Evolutionary conservation across 108 stramenopile genomes (phyloP).

Genomic region (Discostella stelligeroides): DNA sequence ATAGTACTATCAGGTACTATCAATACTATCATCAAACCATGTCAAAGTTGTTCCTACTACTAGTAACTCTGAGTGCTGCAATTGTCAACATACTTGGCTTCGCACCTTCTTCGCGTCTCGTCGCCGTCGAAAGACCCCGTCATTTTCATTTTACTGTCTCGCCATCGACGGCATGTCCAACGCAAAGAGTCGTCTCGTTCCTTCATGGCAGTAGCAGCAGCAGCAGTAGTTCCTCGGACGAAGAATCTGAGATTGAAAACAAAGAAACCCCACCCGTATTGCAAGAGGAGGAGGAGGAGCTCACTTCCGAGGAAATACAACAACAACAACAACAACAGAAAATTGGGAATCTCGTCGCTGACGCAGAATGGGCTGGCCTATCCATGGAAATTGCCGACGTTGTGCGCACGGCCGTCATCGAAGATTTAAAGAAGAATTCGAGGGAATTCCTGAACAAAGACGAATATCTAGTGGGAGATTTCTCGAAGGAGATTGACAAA

Average conservation of each 20-base stretch:
- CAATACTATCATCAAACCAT: not conserved
- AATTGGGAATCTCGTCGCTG: conserved; percentile 77
- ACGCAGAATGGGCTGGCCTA: conserved; percentile 83
- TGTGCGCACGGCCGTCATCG: conserved; percentile 69
- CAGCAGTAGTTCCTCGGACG: not conserved
- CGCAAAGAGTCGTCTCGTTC: not conserved
- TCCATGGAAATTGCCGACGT: conserved; percentile 83
- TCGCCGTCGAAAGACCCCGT: no score
- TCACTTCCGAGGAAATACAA: conserved; percentile 53
- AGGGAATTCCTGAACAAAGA: conserved; percentile 85
- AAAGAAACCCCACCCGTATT: no score
- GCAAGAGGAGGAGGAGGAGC: no score
- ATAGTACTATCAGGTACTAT: no score
- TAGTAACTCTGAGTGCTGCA: conserved; percentile 11
- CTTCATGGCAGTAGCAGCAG: conserved; percentile 18
- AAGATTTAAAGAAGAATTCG: conserved; percentile 82
- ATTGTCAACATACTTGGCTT: conserved; percentile 10
- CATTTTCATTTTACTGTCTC: no score
- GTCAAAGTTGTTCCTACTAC: not conserved
- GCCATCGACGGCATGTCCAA: not conserved
- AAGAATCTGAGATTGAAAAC: no score
- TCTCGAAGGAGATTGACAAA: conserved; percentile 77
- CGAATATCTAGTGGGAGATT: conserved; percentile 58
- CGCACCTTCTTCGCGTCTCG: no score
- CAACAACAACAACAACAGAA: conserved; percentile 52